Base-by-base conservation (phyloP, 192 early-diverging fungal genomes). In the Entophlyctis luteolus region DNA sequence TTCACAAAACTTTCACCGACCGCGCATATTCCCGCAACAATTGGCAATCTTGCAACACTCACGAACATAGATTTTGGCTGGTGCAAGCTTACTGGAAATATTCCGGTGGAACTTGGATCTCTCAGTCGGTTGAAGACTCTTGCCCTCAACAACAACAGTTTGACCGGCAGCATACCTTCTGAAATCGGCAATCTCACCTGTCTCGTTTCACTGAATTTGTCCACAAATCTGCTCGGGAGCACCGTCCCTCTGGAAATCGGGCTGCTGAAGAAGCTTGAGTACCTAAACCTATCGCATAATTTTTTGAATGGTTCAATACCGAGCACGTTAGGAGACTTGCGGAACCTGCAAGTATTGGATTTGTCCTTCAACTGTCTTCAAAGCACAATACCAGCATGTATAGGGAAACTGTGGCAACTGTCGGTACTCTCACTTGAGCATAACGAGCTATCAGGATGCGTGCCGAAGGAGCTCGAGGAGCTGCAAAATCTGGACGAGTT, bases 111-210 rank as follows among this genome's bases (percentile, higher is more conserved):
- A 42, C 8, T 42, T 42, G 8, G 39, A 8, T 12, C 8, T 42
- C 8, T 42, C 10, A 8, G n/a, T 42, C n/a, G 10, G 8, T n/a
- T 42, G 8, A n/a, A 12, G 39, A 12, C 39, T 8, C 55, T 56
- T 18, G 28, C 28, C 20, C 16, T 56, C 18, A 65, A 25, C 34
- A 16, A 50, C 20, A 50, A 65, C 35, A 23, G 6, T 23, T 32
- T 65, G 2, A 57, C 23, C 34, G 62, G 62, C 18, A 31, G 20
- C 62, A 65, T 65, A 20, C 62, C 62, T n/a, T 6, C 14, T 10
- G 23, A 65, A 29, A 65, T 65, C n/a, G 62, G 62, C n/a, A 23
- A 32, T 27, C 62, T 65, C 16, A 8, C 10, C 8, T 42, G 10
- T 42, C 39, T 42, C 8, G n/a, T 12, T 8, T 12, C 10, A 8